phyloP scores from a whole-genome alignment of 108 stramenopile species.

The Nannochloropsis gaditana region DNA sequence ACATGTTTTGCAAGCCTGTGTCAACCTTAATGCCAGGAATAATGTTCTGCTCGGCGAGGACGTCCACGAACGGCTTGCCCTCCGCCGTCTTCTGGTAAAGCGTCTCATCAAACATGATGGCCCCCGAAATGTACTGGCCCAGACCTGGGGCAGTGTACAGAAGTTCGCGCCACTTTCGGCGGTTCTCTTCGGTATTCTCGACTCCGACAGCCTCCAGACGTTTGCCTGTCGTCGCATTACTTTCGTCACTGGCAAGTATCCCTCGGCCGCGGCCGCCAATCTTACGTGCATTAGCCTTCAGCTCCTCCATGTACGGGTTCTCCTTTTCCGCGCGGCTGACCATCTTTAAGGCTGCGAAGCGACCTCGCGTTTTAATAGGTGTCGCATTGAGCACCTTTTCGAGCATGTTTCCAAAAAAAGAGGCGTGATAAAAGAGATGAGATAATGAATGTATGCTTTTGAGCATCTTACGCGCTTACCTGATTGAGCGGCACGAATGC shows the following conservation, averaged over 20 bases:
- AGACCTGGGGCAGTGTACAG: constrained; percentile 66
- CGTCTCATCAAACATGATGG: constrained; percentile 79
- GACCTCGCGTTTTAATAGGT: not conserved
- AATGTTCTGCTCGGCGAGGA: constrained; percentile 63
- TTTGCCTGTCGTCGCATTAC: constrained; percentile 44
- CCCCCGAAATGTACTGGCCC: constrained; percentile 66
- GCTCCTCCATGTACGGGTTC: constrained; percentile 30
- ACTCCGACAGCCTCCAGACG: constrained; percentile 69
- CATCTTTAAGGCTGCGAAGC: not conserved
- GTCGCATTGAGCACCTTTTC: not conserved
- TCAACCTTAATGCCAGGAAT: constrained; percentile 81
- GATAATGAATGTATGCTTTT: too few relatives aligned
- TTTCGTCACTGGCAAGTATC: constrained; percentile 51
- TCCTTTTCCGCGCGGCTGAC: constrained; percentile 26
- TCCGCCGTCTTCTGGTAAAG: constrained; percentile 60
- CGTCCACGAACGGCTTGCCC: constrained; percentile 67
- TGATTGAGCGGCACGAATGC: not conserved
- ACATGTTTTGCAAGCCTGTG: constrained; percentile 53
- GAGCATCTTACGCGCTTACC: too few relatives aligned
- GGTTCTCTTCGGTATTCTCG: constrained; percentile 69
- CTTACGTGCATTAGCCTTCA: constrained; percentile 30
- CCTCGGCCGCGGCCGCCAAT: constrained; percentile 52
- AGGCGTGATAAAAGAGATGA: too few relatives aligned
- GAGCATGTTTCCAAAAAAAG: too few relatives aligned
- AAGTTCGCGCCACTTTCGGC: constrained; percentile 70